Conservation (phyloP, 2,329 filamentous ascomycete genomes). For the Pyrenochaeta sp. region DNA sequence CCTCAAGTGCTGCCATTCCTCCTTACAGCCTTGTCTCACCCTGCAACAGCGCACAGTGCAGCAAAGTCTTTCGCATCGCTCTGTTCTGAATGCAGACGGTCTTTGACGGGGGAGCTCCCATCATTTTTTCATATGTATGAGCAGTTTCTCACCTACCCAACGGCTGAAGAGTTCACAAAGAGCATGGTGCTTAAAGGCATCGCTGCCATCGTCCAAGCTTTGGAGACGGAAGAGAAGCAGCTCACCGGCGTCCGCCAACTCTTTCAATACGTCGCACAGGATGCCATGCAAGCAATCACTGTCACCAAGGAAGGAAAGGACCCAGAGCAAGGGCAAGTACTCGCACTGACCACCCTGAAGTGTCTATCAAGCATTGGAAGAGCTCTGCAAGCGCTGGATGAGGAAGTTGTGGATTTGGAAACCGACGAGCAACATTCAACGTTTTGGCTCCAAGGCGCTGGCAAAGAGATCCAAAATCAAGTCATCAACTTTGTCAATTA, state of each 20-base stretch:
- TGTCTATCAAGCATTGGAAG: constrained; percentile 76
- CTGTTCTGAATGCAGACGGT: constrained; percentile 76
- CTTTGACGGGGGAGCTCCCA: constrained; percentile 71
- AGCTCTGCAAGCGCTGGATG: constrained; percentile 73
- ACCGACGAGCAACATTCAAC: constrained; percentile 50
- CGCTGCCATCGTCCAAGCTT: constrained; percentile 77
- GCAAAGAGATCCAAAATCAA: constrained; percentile 60
- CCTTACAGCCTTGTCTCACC: constrained; percentile 72
- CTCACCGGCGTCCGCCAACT: constrained; percentile 65
- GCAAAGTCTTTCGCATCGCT: constrained; percentile 78
- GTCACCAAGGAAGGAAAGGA: constrained; percentile 44
- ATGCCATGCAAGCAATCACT: constrained; percentile 58
- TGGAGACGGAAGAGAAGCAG: constrained; percentile 66
- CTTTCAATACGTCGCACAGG: constrained; percentile 68
- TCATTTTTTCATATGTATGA: constrained; percentile 77
- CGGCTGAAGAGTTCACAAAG: constrained; percentile 73
- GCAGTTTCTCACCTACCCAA: constrained; percentile 66
- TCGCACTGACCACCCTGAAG: constrained; percentile 65
- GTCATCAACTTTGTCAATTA: constrained; percentile 62
- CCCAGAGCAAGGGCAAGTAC: constrained; percentile 52
- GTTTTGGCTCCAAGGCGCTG: constrained; percentile 61
- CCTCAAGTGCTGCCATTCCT: constrained; percentile 77
- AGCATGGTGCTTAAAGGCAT: constrained; percentile 79
- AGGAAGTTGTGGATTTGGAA: constrained; percentile 74
- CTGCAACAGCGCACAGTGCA: constrained; percentile 70